Conservation (phyloP, 2,329 filamentous ascomycete species). For the Phoma sp. region DNA sequence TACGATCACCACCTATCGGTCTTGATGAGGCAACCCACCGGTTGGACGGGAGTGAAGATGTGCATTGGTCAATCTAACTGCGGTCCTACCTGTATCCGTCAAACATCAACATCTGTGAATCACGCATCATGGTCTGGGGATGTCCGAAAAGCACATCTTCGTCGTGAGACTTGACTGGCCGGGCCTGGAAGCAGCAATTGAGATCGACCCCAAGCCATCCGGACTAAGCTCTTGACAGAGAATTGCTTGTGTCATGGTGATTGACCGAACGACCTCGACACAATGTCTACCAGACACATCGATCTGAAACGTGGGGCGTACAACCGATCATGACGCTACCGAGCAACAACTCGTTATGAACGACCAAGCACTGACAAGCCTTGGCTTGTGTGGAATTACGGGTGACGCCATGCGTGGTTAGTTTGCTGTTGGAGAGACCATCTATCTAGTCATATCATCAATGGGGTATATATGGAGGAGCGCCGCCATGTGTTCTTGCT, state of each 20-base stretch:
- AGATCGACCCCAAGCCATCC: slow-evolving; percentile 15
- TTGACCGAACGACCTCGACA: slow-evolving; percentile 9
- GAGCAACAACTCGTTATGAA: neutral
- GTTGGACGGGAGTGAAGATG: slow-evolving; percentile 9
- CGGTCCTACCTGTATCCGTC: neutral
- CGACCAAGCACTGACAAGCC: slow-evolving; percentile 18
- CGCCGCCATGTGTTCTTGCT: neutral
- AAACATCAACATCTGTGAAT: neutral
- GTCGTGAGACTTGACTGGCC: slow-evolving; percentile 5
- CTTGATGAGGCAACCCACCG: slow-evolving; percentile 1
- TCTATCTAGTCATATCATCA: slow-evolving; percentile 13
- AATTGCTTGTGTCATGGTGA: slow-evolving; percentile 10
- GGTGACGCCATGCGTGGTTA: slow-evolving; percentile 5
- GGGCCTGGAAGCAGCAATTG: slow-evolving; percentile 15
- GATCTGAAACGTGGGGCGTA: slow-evolving; percentile 9
- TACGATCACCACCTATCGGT: slow-evolving; percentile 1
- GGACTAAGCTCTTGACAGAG: slow-evolving; percentile 3
- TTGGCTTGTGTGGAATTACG: slow-evolving; percentile 10
- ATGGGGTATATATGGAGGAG: slow-evolving; percentile 19
- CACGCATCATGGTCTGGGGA: neutral
- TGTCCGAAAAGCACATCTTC: slow-evolving; percentile 1
- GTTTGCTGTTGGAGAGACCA: slow-evolving; percentile 17
- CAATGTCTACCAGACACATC: slow-evolving; percentile 5
- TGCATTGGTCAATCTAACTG: slow-evolving; percentile 10
- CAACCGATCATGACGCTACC: slow-evolving; percentile 13